phyloP scores from a whole-genome alignment of 2,329 filamentous ascomycete species.

The Pseudocercospora macadamiae region DNA sequence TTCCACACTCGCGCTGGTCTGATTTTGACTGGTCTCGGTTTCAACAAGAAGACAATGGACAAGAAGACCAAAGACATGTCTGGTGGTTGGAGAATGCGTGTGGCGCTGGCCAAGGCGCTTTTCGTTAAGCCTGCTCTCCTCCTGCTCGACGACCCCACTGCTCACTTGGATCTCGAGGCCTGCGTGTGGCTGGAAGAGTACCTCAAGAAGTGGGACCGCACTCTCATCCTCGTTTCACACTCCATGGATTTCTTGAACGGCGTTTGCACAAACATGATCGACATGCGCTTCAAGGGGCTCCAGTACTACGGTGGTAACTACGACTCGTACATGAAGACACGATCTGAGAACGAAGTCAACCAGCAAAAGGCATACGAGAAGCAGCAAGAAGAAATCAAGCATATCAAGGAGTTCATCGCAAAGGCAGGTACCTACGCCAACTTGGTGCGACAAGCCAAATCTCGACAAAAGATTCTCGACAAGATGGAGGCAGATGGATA shows the following conservation, averaged over 20 bases:
- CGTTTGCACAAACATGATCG: constrained; percentile 97
- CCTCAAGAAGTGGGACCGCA: constrained; percentile 99
- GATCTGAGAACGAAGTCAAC: constrained; percentile 91
- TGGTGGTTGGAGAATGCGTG: constrained; percentile 99
- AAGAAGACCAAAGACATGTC: constrained; percentile 99
- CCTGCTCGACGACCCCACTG: constrained; percentile 95
- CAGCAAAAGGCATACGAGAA: constrained; percentile 99
- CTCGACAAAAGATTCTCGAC: constrained; percentile 98
- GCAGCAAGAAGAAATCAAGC: constrained; percentile 97
- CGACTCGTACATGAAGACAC: constrained; percentile 93
- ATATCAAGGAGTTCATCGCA: constrained; percentile 99
- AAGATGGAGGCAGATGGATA: constrained; percentile 99
- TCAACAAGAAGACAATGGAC: constrained; percentile 96
- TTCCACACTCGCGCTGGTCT: constrained; percentile 94
- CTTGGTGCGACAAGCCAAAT: constrained; percentile 98
- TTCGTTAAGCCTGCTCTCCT: constrained; percentile 98
- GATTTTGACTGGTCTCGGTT: constrained; percentile 96
- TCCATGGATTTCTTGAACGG: constrained; percentile 99
- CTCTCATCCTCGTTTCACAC: constrained; percentile 94
- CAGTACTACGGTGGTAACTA: constrained; percentile 99
- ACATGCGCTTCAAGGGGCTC: constrained; percentile 88
- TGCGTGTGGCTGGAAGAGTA: constrained; percentile 99
- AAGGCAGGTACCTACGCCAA: constrained; percentile 99
- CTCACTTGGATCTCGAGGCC: constrained; percentile 98
- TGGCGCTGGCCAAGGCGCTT: constrained; percentile 92